Base-by-base conservation (phyloP, 2,329 filamentous ascomycete genomes). In the Zalaria sp. region DNA sequence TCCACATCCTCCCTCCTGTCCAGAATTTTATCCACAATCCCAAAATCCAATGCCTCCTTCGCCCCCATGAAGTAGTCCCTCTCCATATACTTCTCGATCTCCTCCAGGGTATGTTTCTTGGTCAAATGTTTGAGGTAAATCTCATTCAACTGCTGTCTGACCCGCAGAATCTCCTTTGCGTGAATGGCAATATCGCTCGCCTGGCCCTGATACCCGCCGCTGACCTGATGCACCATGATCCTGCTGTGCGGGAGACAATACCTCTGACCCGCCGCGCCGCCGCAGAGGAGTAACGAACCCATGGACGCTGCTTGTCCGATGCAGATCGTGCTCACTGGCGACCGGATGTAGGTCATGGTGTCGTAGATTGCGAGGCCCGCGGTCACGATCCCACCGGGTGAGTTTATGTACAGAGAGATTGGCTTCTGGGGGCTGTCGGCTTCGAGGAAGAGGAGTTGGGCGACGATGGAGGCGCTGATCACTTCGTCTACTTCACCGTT, bases 371-470 rank as follows among this genome's bases (percentile, higher is more conserved):
- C 88, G 46, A 81, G 67, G 3, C 70, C 70, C 1, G 91, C 89
- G 47, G 83, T 89, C 34, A 98, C 88, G 35, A 83, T 89, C 43
- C 91, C 91, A 39, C 91, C 91, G 0, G 89, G 89, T 0, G 85
- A 93, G 67, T 98, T 94, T 62, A 98, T 98, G 63, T 98, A 98
- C 61, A 98, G 83, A 40, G 84, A 91, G 50, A 98, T 96, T 8
- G 87, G 83, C 61, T 94, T 95, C 43, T 93, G 79, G 3, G 89
- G 88, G 56, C 85, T 86, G 57, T 98, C 91, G 54, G 89, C 91
- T 71, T 98, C 93, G 61, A 98, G 86, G 75, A 88, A 98, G 48
- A 98, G 81, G 25, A 98, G 78, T 60, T 98, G 93, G 1, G 91
- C 86, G 27, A 96, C 89, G 48, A 96, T 86, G 35, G 83, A 84